Evolutionary conservation across 2,329 filamentous ascomycete genomes (phyloP).

Genomic region (Xylaria sp.): DNA sequence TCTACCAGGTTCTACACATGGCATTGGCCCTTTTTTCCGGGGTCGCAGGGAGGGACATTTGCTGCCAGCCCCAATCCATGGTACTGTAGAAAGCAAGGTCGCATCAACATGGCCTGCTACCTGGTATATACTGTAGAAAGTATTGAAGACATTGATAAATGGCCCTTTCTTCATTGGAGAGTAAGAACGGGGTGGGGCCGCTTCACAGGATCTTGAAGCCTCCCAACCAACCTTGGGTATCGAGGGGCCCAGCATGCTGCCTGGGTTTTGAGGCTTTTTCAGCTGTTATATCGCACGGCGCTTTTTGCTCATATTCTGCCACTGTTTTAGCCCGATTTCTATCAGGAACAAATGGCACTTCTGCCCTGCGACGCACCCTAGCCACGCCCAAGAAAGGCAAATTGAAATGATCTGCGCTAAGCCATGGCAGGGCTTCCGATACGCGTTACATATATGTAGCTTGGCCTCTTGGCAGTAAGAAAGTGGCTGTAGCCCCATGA

Average conservation of each 20-base stretch:
- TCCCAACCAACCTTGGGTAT: conserved; percentile 19
- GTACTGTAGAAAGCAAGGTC: not conserved
- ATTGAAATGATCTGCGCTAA: conserved; percentile 23
- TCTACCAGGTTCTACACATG: not conserved
- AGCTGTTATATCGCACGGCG: not conserved
- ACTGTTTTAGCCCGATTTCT: conserved; percentile 8
- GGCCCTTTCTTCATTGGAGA: conserved; percentile 20
- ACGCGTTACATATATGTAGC: conserved; percentile 1
- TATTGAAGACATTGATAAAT: conserved; percentile 17
- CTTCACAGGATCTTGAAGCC: conserved; percentile 7
- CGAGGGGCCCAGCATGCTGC: conserved; percentile 21
- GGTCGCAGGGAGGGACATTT: conserved; percentile 25
- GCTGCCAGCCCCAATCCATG: conserved; percentile 5
- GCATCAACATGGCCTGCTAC: not conserved
- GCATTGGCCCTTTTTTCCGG: conserved; percentile 8
- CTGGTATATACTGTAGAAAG: not conserved
- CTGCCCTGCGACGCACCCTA: conserved; percentile 20
- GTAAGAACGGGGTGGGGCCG: not conserved
- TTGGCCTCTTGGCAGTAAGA: conserved; percentile 12
- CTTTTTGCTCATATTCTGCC: conserved; percentile 1
- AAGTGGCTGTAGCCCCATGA: conserved; percentile 2
- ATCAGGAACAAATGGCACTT: conserved; percentile 24
- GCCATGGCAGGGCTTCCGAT: conserved; percentile 16
- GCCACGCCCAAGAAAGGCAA: not conserved
- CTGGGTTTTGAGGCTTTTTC: conserved; percentile 25